Evolutionary conservation across 257 asterid species (phyloP), one percentile per base, ranked within the genome.

Genomic region (Penstemon barbatus): DNA sequence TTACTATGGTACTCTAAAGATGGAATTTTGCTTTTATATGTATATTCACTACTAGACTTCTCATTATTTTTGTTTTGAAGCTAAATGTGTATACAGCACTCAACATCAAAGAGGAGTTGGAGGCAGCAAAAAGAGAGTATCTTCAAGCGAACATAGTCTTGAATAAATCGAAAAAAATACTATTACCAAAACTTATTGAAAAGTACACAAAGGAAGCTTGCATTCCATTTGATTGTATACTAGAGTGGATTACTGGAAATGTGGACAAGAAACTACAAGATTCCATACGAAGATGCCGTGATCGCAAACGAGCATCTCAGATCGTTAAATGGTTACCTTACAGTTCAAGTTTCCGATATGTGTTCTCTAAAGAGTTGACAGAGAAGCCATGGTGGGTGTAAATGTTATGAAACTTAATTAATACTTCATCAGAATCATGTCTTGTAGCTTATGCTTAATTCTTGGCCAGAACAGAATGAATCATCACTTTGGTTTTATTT

Each of bases 291-390:
- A 83, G 75, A 51, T 82, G 86, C 65, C 18, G 75, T 2, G 81
- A 85, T 12, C 51, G 71, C 45, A 61, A 71, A 69, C 79, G 65
- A 61, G 40, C 74, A 11, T 82, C 90, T 37, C 84, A 79, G 68
- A 80, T 73, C 63, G 69, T 83, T 54, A 85, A 81, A 8, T 85
- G 91, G 91, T 68, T 79, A 64, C 82, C 89, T 36, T 83, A 81
- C 72, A 73, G 76, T 77, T 77, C 91, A 19, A 81, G 83, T 64
- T 83, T 85, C 71, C 68, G 85, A 25, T 85, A 81, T 45, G 80
- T 83, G 61, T 73, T 83, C 51, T 77, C 91, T 0, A 81, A 75
- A 63, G 86, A 79, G 50, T 68, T 83, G 66, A 75, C 76, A 2
- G 81, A 79, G 77, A 81, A 81, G 58, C 85, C 83, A 19, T 77